phyloP scores from a whole-genome alignment of 306 rosid genomes.

The Adenanthera pavonina region DNA sequence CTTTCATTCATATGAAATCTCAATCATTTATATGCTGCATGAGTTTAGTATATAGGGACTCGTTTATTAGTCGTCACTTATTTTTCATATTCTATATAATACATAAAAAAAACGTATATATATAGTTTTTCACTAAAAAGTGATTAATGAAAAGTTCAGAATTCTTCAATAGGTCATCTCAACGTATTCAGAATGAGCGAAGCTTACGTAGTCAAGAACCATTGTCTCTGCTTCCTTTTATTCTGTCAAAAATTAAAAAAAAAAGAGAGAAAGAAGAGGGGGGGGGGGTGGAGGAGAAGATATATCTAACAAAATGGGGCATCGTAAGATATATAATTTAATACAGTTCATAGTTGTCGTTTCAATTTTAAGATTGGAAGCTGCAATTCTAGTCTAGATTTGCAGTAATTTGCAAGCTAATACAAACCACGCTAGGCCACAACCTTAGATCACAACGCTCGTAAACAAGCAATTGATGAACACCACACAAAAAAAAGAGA shows the following conservation, averaged over 20 bases:
- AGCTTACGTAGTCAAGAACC: background rate
- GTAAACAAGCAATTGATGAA: conserved; percentile 52
- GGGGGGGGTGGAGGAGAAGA: too few species aligned
- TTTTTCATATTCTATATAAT: too few species aligned
- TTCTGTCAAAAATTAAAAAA: background rate
- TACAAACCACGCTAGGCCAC: conserved; percentile 36
- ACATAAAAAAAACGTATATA: too few species aligned
- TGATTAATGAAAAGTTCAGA: too few species aligned
- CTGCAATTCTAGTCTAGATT: conserved; percentile 38
- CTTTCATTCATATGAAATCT: background rate
- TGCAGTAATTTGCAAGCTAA: conserved; percentile 58
- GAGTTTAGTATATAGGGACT: background rate
- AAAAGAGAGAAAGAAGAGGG: background rate
- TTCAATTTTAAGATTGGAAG: conserved; percentile 39
- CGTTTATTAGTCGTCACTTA: background rate
- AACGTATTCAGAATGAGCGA: background rate
- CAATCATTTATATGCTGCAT: background rate
- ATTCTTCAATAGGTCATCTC: background rate
- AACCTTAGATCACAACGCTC: conserved; percentile 39
- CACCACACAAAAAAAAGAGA: conserved; percentile 45
- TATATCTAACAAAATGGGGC: conserved; percentile 12
- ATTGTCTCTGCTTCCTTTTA: conserved; percentile 28
- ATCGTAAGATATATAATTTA: conserved; percentile 7
- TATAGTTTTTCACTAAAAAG: too few species aligned
- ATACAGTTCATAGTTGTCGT: background rate